Conservation (phyloP, 2,329 filamentous ascomycete genomes). For the Aspergillus proliferans region DNA sequence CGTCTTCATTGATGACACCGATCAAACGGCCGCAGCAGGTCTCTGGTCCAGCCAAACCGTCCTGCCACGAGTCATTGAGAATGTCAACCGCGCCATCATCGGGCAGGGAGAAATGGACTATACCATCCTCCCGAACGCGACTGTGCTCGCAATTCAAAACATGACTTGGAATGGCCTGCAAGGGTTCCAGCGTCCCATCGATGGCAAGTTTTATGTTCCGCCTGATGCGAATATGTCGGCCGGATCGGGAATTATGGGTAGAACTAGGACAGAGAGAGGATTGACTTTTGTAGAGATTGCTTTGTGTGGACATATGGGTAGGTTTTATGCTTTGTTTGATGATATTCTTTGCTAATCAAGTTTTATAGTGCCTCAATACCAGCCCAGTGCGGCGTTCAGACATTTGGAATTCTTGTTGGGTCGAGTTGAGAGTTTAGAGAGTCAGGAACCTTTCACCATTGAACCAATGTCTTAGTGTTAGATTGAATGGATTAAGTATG, state of each 20-base stretch:
- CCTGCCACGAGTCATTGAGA: conserved; percentile 35
- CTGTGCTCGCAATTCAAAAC: conserved; percentile 69
- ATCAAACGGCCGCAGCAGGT: conserved; percentile 42
- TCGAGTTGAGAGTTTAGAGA: conserved; percentile 12
- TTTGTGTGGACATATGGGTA: conserved; percentile 31
- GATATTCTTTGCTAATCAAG: too few species aligned
- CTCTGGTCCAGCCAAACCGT: conserved; percentile 43
- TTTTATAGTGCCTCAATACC: conserved; percentile 50
- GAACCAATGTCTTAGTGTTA: too few species aligned
- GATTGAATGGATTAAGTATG: too few species aligned
- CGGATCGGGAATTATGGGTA: conserved; percentile 52
- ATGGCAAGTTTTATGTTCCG: too few species aligned
- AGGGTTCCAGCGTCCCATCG: conserved; percentile 53
- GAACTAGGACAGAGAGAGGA: conserved; percentile 66
- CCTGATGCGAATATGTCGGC: too few species aligned
- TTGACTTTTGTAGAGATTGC: conserved; percentile 58
- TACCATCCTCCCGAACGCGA: conserved; percentile 63
- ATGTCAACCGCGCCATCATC: conserved; percentile 67
- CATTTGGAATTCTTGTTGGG: conserved; percentile 47
- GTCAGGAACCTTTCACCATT: too few species aligned
- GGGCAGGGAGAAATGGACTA: conserved; percentile 69
- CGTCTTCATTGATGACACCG: conserved; percentile 41
- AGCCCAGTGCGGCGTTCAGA: conserved; percentile 61
- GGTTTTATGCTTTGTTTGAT: too few species aligned
- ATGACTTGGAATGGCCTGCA: conserved; percentile 72